Conservation (phyloP, 2,329 filamentous ascomycete genomes). For the Pestalotiopsis sp. region DNA sequence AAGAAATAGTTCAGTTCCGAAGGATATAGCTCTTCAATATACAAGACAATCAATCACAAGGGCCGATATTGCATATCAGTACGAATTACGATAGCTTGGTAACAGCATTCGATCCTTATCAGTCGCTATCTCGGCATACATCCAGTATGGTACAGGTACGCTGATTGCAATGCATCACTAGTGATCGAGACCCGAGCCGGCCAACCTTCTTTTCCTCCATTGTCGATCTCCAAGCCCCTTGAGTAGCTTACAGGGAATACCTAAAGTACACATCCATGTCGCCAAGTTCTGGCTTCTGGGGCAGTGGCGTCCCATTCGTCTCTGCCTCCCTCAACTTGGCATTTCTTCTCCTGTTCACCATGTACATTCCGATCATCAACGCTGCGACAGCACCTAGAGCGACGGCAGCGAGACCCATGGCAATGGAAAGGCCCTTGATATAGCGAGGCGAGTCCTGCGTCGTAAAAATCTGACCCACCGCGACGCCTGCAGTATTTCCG, state of each 20-base stretch:
- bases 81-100: not conserved
- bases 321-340: slow-evolving; percentile 23
- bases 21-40: not conserved
- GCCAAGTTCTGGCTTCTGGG: slow-evolving; percentile 23
- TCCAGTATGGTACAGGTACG: no score
- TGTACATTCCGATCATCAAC: slow-evolving; percentile 26
- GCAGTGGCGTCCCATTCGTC: slow-evolving; percentile 20
- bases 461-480: slow-evolving; percentile 47
- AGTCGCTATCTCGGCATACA: not conserved
- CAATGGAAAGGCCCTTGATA: slow-evolving; percentile 30
- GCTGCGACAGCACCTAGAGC: slow-evolving; percentile 26
- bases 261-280: slow-evolving; percentile 29
- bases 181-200: not conserved
- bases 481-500: slow-evolving; percentile 49
- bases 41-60: not conserved
- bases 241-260: slow-evolving; percentile 18
- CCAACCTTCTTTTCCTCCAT: not conserved
- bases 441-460: slow-evolving; percentile 29
- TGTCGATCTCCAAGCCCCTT: not conserved
- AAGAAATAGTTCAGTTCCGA: no score
- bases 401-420: slow-evolving; percentile 26
- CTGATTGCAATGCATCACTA: not conserved
- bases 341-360: slow-evolving; percentile 29
- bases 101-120: not conserved
- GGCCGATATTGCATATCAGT: not conserved